These are phyloP conservation scores for Auricularia sp. DNA, from an alignment of 768 basidiomycete genomes.

Conservation along the genomic window DNA sequence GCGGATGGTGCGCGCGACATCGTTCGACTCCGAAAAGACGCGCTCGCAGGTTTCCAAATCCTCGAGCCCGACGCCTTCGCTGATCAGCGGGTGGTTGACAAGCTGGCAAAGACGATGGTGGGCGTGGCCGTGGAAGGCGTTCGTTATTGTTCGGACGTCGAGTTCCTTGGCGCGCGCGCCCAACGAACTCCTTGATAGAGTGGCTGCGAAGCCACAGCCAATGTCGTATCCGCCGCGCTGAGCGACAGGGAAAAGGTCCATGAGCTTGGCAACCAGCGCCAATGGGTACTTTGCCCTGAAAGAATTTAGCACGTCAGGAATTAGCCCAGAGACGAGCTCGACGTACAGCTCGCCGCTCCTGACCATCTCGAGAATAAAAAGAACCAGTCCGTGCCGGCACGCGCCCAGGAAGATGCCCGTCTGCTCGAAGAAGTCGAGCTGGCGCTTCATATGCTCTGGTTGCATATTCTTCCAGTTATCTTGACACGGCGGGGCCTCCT, in stretches of 20 bases:
- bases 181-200: slow-evolving; percentile 10
- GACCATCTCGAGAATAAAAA: neutral
- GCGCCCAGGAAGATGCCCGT: neutral
- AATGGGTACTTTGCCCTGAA: slow-evolving; percentile 18
- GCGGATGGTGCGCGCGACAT: slow-evolving; percentile 8
- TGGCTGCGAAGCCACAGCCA: slow-evolving; percentile 14
- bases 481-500: neutral
- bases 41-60: slow-evolving; percentile 16
- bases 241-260: slow-evolving; percentile 6
- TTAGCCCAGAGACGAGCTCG: neutral
- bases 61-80: slow-evolving; percentile 13
- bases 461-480: slow-evolving; percentile 1
- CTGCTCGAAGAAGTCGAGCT: neutral
- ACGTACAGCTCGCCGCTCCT: slow-evolving; percentile 3
- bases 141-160: slow-evolving; percentile 8
- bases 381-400: slow-evolving; percentile 1
- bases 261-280: slow-evolving; percentile 8
- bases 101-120: slow-evolving; percentile 23
- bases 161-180: neutral
- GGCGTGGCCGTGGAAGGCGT: slow-evolving; percentile 28
- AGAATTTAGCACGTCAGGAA: neutral
- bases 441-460: neutral
- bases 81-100: slow-evolving; percentile 11
- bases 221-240: slow-evolving; percentile 17
- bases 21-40: slow-evolving; percentile 15